Evolutionary conservation across 116 monocot species (phyloP).

Genomic region (Iris pallida): DNA sequence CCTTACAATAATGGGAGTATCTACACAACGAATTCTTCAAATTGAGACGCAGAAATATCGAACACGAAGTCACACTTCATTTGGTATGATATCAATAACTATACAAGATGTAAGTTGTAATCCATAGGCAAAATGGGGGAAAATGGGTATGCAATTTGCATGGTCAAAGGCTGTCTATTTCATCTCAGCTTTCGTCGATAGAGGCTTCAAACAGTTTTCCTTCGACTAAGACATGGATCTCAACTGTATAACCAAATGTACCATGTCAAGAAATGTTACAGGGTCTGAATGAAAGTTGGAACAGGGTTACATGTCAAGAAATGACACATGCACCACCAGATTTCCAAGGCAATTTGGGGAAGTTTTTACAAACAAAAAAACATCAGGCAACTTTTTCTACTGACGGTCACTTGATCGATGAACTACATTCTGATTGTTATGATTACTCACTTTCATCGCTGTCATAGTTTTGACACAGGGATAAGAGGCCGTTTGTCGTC

Average conservation of each 20-base stretch:
- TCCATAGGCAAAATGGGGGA: conserved; percentile 1
- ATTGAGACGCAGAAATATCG: too few species aligned
- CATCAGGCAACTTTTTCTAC: too few species aligned
- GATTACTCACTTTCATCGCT: conserved; percentile 30
- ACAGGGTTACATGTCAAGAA: too few species aligned
- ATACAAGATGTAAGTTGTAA: conserved; percentile 15
- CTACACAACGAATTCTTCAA: too few species aligned
- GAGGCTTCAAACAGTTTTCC: background rate
- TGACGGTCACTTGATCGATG: too few species aligned
- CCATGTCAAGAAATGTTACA: too few species aligned
- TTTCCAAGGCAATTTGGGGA: too few species aligned
- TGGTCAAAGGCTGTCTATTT: background rate
- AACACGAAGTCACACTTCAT: conserved; percentile 1
- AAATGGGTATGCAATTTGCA: background rate
- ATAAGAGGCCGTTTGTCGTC: conserved; percentile 24
- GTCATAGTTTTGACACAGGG: conserved; percentile 46
- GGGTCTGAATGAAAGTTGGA: too few species aligned
- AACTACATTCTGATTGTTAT: too few species aligned
- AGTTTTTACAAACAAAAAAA: too few species aligned
- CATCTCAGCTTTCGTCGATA: background rate
- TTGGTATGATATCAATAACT: background rate
- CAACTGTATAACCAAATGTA: background rate
- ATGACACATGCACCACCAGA: too few species aligned
- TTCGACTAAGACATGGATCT: background rate
- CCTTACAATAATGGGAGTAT: too few species aligned